phyloP scores from a whole-genome alignment of 768 basidiomycete genomes.

The Tylopilus sp. region DNA sequence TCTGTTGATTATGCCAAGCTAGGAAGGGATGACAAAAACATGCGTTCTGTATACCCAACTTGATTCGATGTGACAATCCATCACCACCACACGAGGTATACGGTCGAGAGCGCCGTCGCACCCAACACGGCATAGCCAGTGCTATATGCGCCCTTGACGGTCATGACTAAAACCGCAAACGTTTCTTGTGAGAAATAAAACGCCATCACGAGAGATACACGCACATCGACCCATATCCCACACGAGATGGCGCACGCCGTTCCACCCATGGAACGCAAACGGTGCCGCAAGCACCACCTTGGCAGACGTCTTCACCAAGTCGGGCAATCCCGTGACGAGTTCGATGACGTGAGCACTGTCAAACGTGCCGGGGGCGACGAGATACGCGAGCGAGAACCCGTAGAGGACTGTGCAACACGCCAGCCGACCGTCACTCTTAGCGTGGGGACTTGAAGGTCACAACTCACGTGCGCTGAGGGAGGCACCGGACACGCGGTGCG shows the following conservation, averaged over 20 bases:
- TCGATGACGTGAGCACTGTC: conserved; percentile 77
- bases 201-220: conserved; percentile 30
- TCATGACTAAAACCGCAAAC: conserved; percentile 56
- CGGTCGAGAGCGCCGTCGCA: conserved; percentile 70
- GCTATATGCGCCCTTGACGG: conserved; percentile 73
- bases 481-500: conserved; percentile 81
- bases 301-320: conserved; percentile 67
- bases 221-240: conserved; percentile 91
- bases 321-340: conserved; percentile 66
- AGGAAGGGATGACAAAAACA: not conserved
- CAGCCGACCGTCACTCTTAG: not conserved
- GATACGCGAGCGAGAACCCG: conserved; percentile 82
- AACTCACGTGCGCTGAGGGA: conserved; percentile 58
- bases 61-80: conserved; percentile 31
- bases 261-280: conserved; percentile 87
- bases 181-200: not conserved
- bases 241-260: conserved; percentile 84
- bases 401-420: conserved; percentile 63
- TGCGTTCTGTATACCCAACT: conserved; percentile 16
- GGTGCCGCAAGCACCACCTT: conserved; percentile 82
- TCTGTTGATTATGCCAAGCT: not conserved
- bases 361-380: conserved; percentile 76
- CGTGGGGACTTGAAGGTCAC: too few relatives aligned
- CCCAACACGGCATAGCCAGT: conserved; percentile 85
- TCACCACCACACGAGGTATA: conserved; percentile 46